These are phyloP conservation scores for Asterella californica DNA, from an alignment of 225 moss, liverwort and hornwort species.

Conservation along the genomic window DNA sequence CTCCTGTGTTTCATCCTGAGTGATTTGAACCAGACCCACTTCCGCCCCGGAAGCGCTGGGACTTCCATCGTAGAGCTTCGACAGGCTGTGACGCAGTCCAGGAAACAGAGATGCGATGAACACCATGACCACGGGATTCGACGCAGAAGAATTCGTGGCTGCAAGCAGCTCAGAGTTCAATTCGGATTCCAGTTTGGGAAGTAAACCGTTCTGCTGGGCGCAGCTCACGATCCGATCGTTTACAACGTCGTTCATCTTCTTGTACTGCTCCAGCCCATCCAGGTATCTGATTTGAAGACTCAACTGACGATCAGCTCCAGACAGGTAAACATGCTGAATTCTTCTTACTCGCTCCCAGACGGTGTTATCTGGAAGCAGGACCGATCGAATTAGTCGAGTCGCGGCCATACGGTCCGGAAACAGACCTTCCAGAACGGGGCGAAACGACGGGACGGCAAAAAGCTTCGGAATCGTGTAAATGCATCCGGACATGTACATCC, in stretches of 20 bases:
- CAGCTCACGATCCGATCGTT: slow-evolving; percentile 52
- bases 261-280: slow-evolving; percentile 26
- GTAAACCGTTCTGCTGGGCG: slow-evolving; percentile 34
- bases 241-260: slow-evolving; percentile 35
- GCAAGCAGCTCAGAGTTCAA: neutral
- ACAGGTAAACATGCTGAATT: slow-evolving; percentile 38
- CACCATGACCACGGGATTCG: slow-evolving; percentile 18
- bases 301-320: slow-evolving; percentile 47
- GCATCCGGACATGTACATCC: slow-evolving; percentile 68
- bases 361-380: slow-evolving; percentile 45
- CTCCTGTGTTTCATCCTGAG: slow-evolving; percentile 41
- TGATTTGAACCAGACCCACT: slow-evolving; percentile 52
- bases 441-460: slow-evolving; percentile 66
- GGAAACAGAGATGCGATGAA: slow-evolving; percentile 62
- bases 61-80: slow-evolving; percentile 38
- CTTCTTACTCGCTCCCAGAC: slow-evolving; percentile 58
- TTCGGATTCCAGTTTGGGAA: slow-evolving; percentile 27
- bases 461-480: slow-evolving; percentile 69
- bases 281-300: slow-evolving; percentile 72
- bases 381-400: slow-evolving; percentile 55
- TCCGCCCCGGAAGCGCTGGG: slow-evolving; percentile 38
- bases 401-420: slow-evolving; percentile 62
- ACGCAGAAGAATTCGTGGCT: neutral
- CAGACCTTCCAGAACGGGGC: slow-evolving; percentile 51
- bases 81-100: slow-evolving; percentile 48